Evolutionary conservation across 306 rosid species (phyloP).

Genomic region (Quercus alba): DNA sequence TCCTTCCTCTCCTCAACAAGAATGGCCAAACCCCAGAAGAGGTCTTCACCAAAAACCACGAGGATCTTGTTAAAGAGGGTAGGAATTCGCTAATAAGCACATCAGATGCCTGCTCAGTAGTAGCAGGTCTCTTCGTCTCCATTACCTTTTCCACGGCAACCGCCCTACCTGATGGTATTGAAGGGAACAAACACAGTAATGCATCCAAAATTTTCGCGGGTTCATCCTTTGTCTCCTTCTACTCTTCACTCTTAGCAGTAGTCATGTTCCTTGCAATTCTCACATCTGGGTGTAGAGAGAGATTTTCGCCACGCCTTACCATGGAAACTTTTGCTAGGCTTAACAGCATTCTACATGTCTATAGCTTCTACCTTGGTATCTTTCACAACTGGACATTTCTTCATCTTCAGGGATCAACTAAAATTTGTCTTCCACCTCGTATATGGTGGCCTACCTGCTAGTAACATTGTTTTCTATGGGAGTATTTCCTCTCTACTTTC

Average conservation of each 20-base stretch:
- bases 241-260: conserved; percentile 42
- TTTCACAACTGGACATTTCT: conserved; percentile 43
- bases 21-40: conserved; percentile 29
- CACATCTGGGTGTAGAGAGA: conserved; percentile 35
- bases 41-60: conserved; percentile 38
- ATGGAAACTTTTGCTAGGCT: conserved; percentile 29
- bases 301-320: conserved; percentile 42
- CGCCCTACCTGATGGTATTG: conserved; percentile 39
- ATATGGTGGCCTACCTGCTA: conserved; percentile 33
- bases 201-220: conserved; percentile 32
- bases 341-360: conserved; percentile 44
- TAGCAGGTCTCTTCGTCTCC: conserved; percentile 51
- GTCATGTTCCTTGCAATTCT: conserved; percentile 52
- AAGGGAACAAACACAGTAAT: background rate
- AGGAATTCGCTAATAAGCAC: conserved; percentile 41
- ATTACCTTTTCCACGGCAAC: conserved; percentile 41
- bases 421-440: conserved; percentile 19
- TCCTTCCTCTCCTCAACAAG: conserved; percentile 27
- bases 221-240: conserved; percentile 34
- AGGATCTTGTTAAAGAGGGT: conserved; percentile 8
- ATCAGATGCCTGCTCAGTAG: conserved; percentile 54
- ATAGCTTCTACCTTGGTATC: conserved; percentile 39
- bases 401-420: conserved; percentile 29
- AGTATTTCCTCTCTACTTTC: conserved; percentile 42
- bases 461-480: conserved; percentile 32